Evolutionary conservation across 768 basidiomycete species (phyloP).

Genomic region (Lentinula sp.): DNA sequence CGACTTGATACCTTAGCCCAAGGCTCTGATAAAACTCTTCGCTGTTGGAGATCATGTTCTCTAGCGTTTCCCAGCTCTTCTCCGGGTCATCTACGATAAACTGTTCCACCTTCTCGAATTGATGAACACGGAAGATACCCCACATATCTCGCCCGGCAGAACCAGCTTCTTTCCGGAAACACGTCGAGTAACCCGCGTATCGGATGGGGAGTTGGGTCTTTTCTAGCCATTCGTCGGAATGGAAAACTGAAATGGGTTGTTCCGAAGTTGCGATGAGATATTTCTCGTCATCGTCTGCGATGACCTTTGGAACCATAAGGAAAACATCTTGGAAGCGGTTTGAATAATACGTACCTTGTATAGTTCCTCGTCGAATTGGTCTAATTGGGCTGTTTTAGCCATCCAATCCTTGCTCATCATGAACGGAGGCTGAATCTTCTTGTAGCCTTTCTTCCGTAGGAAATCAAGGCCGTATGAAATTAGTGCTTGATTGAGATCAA

Average conservation of each 20-base stretch:
- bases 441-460: slow-evolving; percentile 75
- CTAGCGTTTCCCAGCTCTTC: slow-evolving; percentile 92
- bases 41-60: slow-evolving; percentile 82
- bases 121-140: slow-evolving; percentile 99
- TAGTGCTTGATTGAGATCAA: slow-evolving; percentile 96
- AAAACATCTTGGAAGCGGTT: background rate
- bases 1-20: slow-evolving; percentile 85
- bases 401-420: slow-evolving; percentile 98
- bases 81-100: slow-evolving; percentile 94
- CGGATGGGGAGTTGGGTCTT: slow-evolving; percentile 86
- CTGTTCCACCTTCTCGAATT: slow-evolving; percentile 99
- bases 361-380: slow-evolving; percentile 97
- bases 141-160: slow-evolving; percentile 97
- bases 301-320: slow-evolving; percentile 39
- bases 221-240: slow-evolving; percentile 98
- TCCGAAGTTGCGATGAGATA: slow-evolving; percentile 99
- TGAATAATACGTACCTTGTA: slow-evolving; percentile 69
- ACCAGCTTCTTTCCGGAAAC: slow-evolving; percentile 99
- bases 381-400: slow-evolving; percentile 96
- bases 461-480: slow-evolving; percentile 95
- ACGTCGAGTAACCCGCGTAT: slow-evolving; percentile 88
- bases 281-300: slow-evolving; percentile 89
- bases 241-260: slow-evolving; percentile 95
- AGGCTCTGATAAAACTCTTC: slow-evolving; percentile 97
- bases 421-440: slow-evolving; percentile 95